Conservation (phyloP, 2,329 filamentous ascomycete species). For the Sarocladium brachiariae region DNA sequence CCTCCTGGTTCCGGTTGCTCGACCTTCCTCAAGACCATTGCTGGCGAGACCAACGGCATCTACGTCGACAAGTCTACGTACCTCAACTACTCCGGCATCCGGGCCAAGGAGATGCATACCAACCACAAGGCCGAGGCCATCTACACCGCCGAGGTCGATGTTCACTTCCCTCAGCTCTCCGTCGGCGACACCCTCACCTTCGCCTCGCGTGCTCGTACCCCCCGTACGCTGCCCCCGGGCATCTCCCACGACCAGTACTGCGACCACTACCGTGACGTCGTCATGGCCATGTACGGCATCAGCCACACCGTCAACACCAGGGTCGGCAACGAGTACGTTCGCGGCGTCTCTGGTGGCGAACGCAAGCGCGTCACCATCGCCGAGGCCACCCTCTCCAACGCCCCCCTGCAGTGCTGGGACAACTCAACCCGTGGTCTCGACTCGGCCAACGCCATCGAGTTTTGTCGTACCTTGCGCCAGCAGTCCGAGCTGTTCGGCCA, state of each 20-base stretch:
- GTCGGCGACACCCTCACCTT: conserved; percentile 68
- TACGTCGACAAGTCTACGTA: conserved; percentile 49
- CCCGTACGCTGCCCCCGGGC: conserved; percentile 47
- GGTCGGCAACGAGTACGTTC: conserved; percentile 54
- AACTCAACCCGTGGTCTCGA: conserved; percentile 59
- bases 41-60: conserved; percentile 53
- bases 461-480: conserved; percentile 53
- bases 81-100: conserved; percentile 57
- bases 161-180: conserved; percentile 63
- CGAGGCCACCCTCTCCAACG: conserved; percentile 25
- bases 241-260: conserved; percentile 39
- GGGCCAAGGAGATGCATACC: conserved; percentile 50
- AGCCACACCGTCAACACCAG: conserved; percentile 50
- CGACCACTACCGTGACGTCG: conserved; percentile 52
- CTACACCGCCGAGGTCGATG: conserved; percentile 70
- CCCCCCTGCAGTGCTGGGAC: conserved; percentile 61
- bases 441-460: conserved; percentile 59
- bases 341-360: conserved; percentile 54
- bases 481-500: conserved; percentile 52
- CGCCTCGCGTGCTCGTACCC: conserved; percentile 57
- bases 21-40: conserved; percentile 46
- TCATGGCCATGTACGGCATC: conserved; percentile 57
- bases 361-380: conserved; percentile 33
- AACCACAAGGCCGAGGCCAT: conserved; percentile 55
- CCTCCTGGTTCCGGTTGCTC: conserved; percentile 49